A percentile compares a stretch with the other conserved stretches of the same genome.
Evolutionary conservation across 2,329 filamentous ascomycete species (phyloP).

Genomic region (Zymoseptoria ardabiliae): DNA sequence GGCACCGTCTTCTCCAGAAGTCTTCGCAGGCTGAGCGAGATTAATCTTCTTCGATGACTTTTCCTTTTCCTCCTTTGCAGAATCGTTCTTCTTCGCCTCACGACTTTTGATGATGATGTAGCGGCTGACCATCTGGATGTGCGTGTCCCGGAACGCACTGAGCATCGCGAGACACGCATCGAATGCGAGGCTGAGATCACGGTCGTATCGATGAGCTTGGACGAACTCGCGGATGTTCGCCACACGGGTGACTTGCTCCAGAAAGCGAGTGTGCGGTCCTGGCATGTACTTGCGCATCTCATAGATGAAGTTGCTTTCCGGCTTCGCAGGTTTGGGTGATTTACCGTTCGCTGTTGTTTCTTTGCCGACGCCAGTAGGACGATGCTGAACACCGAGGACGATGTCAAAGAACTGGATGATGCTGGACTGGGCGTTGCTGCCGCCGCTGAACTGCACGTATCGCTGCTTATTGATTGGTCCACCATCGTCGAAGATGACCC

Average conservation of each 20-base stretch:
- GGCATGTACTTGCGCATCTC: conserved; percentile 99
- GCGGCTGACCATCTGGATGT: conserved; percentile 90
- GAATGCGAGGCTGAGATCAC: conserved; percentile 68
- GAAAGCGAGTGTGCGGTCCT: conserved; percentile 79
- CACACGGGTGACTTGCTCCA: conserved; percentile 68
- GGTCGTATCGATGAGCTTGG: conserved; percentile 52
- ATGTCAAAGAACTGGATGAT: conserved; percentile 97
- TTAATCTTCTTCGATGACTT: conserved; percentile 37
- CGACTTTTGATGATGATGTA: conserved; percentile 90
- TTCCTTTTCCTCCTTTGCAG: conserved; percentile 29
- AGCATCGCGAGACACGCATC: conserved; percentile 83
- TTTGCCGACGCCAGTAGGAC: conserved; percentile 69
- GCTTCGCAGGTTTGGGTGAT: conserved; percentile 38
- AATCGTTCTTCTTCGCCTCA: conserved; percentile 45
- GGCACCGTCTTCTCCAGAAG: conserved; percentile 27
- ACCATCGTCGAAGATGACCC: conserved; percentile 76
- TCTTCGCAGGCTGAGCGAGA: conserved; percentile 17
- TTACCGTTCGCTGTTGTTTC: conserved; percentile 33
- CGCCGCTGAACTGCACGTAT: conserved; percentile 82
- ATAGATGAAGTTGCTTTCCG: conserved; percentile 73
- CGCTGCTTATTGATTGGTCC: conserved; percentile 43
- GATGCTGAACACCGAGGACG: conserved; percentile 79
- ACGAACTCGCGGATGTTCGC: conserved; percentile 87
- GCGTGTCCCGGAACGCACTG: conserved; percentile 75
- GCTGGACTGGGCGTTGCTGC: conserved; percentile 94